Conservation (phyloP, 805 yeast species). For the Scheffersomyces spartinae region DNA sequence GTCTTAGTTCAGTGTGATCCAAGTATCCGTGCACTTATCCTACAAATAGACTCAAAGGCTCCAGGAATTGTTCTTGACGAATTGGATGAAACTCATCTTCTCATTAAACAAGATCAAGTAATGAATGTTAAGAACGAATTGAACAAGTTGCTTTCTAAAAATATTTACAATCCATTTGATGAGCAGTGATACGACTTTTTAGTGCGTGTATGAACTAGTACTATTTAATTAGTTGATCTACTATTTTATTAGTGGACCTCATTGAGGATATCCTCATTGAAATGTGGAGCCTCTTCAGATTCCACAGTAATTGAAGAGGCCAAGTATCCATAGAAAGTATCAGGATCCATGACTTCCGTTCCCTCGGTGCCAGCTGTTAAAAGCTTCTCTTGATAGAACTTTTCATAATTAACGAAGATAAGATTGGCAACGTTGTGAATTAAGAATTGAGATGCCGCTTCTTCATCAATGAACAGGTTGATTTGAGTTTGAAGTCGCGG, state of each 20-base stretch:
- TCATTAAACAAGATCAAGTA: conserved; percentile 70
- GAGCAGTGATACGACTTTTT: too few relatives aligned
- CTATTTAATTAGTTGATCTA: conserved; percentile 1
- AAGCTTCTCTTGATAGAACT: conserved; percentile 35
- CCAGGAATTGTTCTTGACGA: conserved; percentile 65
- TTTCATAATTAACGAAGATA: conserved; percentile 45
- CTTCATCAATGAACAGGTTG: conserved; percentile 44
- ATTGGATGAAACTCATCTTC: conserved; percentile 80
- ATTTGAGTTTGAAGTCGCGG: conserved; percentile 46
- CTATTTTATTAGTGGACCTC: too few relatives aligned
- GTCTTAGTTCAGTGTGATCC: conserved; percentile 63
- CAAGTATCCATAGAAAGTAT: conserved; percentile 42
- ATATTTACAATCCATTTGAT: conserved; percentile 75
- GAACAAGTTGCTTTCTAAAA: conserved; percentile 64
- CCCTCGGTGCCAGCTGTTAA: too few relatives aligned
- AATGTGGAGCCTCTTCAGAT: conserved; percentile 14
- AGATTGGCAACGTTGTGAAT: conserved; percentile 31
- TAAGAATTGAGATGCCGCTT: conserved; percentile 22
- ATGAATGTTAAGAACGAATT: conserved; percentile 68
- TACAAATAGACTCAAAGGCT: conserved; percentile 65
- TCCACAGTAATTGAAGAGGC: conserved; percentile 19
- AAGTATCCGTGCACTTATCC: conserved; percentile 75
- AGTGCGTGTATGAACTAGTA: too few relatives aligned
- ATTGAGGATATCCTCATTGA: conserved; percentile 16
- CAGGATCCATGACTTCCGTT: conserved; percentile 52